These are phyloP conservation scores for Erysimum cheiri DNA, from an alignment of 441 rosid species.

Conservation along the genomic window DNA sequence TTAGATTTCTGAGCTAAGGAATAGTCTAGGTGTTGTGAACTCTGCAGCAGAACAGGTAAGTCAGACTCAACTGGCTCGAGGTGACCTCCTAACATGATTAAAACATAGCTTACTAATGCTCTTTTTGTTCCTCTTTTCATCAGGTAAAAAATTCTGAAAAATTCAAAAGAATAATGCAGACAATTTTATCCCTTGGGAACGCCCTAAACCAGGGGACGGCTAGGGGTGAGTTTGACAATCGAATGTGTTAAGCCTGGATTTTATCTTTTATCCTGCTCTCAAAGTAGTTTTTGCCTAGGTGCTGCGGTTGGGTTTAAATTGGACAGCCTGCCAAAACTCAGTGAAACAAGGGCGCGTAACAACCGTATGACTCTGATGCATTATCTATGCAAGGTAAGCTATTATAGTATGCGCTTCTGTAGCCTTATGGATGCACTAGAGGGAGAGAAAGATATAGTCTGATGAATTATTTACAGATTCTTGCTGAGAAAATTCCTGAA, in stretches of 20 bases:
- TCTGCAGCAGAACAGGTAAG: slow-evolving; percentile 86
- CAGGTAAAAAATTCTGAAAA: slow-evolving; percentile 59
- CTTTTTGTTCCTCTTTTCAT: slow-evolving; percentile 10
- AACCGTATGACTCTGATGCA: slow-evolving; percentile 98
- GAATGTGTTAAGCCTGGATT: neutral
- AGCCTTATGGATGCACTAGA: slow-evolving; percentile 12
- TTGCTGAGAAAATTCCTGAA: slow-evolving; percentile 88
- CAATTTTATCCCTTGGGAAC: slow-evolving; percentile 90
- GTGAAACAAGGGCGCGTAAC: slow-evolving; percentile 87
- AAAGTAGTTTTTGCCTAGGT: slow-evolving; percentile 53
- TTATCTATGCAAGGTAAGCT: slow-evolving; percentile 92
- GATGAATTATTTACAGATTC: slow-evolving; percentile 63
- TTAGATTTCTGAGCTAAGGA: slow-evolving; percentile 84
- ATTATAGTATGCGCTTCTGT: slow-evolving; percentile 6
- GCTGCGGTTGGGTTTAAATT: slow-evolving; percentile 91
- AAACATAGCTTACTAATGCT: slow-evolving; percentile 7
- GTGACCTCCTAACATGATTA: slow-evolving; percentile 24
- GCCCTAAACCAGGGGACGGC: slow-evolving; percentile 98
- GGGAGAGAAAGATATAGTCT: slow-evolving; percentile 18
- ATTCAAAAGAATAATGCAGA: slow-evolving; percentile 92
- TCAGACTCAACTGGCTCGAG: slow-evolving; percentile 12
- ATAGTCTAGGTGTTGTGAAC: slow-evolving; percentile 73
- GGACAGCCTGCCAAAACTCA: slow-evolving; percentile 97
- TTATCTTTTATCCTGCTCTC: slow-evolving; percentile 29
- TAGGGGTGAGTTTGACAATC: slow-evolving; percentile 70